phyloP scores from a whole-genome alignment of 2,329 filamentous ascomycete genomes.

The Aspergillus phoenicis region DNA sequence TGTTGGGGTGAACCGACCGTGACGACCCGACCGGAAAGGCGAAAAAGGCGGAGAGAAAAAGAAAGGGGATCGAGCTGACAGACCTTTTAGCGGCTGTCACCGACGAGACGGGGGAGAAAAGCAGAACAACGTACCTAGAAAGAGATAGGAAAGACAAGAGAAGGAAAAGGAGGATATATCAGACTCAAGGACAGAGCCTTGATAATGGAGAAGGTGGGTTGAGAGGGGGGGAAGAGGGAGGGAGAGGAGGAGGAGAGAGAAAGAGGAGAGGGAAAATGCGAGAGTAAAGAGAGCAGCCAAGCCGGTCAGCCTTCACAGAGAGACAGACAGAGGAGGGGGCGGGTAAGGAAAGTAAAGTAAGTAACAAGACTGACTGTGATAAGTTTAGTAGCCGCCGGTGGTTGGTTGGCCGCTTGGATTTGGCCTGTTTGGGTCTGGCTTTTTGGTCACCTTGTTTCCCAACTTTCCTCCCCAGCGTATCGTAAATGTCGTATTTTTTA shows the following conservation, averaged over 20 bases:
- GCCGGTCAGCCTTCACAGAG: slow-evolving; percentile 12
- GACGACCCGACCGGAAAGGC: slow-evolving; percentile 22
- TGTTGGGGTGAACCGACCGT: slow-evolving; percentile 20
- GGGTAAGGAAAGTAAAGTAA: slow-evolving; percentile 24
- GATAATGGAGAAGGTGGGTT: slow-evolving; percentile 22
- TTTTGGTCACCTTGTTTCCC: background rate
- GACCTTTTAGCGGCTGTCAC: slow-evolving; percentile 17
- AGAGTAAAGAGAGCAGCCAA: slow-evolving; percentile 6
- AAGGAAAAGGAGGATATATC: slow-evolving; percentile 11
- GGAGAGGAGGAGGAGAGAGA: slow-evolving; percentile 13
- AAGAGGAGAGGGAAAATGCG: slow-evolving; percentile 14
- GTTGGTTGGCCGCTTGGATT: background rate
- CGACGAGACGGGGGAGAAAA: slow-evolving; percentile 2
- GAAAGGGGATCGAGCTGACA: slow-evolving; percentile 22
- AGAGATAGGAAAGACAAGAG: slow-evolving; percentile 13
- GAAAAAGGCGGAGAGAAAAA: slow-evolving; percentile 27
- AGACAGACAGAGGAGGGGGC: slow-evolving; percentile 30
- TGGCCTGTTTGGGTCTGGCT: slow-evolving; percentile 7
- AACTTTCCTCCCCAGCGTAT: background rate
- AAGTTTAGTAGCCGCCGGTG: slow-evolving; percentile 2
- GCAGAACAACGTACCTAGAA: slow-evolving; percentile 10
- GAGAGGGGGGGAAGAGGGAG: slow-evolving; percentile 20
- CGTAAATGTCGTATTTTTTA: background rate
- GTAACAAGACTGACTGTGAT: background rate
- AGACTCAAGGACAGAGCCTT: slow-evolving; percentile 25